A percentile compares a stretch with the other conserved stretches of the same genome.
These are phyloP conservation scores for Paraphaeosphaeria sporulosa DNA, from an alignment of 2,329 filamentous ascomycete genomes.

Conservation along the genomic window DNA sequence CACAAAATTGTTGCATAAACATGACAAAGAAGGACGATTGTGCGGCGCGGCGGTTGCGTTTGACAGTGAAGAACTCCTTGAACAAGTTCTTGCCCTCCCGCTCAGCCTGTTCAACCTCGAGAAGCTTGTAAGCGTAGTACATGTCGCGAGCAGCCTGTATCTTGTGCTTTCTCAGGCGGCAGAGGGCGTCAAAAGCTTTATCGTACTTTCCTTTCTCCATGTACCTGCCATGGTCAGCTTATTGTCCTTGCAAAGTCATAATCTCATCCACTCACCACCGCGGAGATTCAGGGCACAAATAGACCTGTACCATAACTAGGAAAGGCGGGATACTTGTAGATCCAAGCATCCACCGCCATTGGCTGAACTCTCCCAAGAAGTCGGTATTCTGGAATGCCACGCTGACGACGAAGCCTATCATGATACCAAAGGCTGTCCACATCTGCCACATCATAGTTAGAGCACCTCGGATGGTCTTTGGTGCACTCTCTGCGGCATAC, in stretches of 20 bases:
- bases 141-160: slow-evolving; percentile 64
- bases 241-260: not conserved
- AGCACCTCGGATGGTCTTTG: slow-evolving; percentile 58
- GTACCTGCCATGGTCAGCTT: slow-evolving; percentile 26
- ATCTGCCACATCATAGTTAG: slow-evolving; percentile 63
- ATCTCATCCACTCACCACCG: slow-evolving; percentile 29
- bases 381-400: slow-evolving; percentile 39
- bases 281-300: slow-evolving; percentile 40
- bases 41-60: slow-evolving; percentile 44
- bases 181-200: slow-evolving; percentile 46
- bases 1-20: slow-evolving; percentile 48
- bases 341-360: slow-evolving; percentile 45
- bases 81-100: slow-evolving; percentile 42
- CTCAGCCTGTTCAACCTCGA: slow-evolving; percentile 45
- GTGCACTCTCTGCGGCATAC: slow-evolving; percentile 58
- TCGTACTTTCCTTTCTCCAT: slow-evolving; percentile 47
- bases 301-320: slow-evolving; percentile 41
- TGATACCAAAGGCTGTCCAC: slow-evolving; percentile 47
- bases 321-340: slow-evolving; percentile 41
- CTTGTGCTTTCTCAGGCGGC: slow-evolving; percentile 62
- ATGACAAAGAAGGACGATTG: slow-evolving; percentile 45
- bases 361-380: slow-evolving; percentile 33
- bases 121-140: slow-evolving; percentile 57
- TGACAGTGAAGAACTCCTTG: slow-evolving; percentile 44
- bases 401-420: slow-evolving; percentile 42